These are phyloP conservation scores for Tylopilus sp. DNA, from an alignment of 1,284 basidiomycete species.

Conservation along the genomic window DNA sequence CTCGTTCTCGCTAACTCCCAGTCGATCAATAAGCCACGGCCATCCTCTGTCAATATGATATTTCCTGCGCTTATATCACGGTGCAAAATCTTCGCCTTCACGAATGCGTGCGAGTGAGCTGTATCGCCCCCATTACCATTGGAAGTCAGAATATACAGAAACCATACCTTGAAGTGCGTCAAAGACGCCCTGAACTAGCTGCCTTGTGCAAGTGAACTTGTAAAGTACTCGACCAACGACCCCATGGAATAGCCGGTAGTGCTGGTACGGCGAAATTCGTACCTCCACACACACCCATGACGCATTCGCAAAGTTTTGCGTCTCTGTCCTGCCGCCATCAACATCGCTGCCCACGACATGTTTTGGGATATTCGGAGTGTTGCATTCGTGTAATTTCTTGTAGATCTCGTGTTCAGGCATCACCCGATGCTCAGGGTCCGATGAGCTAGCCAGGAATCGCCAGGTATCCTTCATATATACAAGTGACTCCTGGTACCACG, in stretches of 20 bases:
- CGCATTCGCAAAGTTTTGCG: neutral
- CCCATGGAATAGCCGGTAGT: constrained; percentile 11
- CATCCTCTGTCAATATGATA: neutral
- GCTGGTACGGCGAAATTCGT: constrained; percentile 2
- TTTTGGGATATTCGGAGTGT: too few species aligned
- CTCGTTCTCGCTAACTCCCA: neutral
- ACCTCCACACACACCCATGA: constrained; percentile 2
- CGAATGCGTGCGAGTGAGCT: too few species aligned
- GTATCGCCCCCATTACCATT: too few species aligned
- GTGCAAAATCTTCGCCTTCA: too few species aligned
- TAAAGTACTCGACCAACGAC: too few species aligned
- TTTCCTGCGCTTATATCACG: neutral
- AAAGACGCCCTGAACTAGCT: too few species aligned
- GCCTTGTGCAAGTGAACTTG: too few species aligned
- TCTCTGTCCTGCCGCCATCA: neutral
- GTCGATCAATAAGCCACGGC: neutral
- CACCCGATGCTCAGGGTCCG: neutral
- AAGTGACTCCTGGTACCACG: too few species aligned
- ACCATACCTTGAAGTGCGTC: too few species aligned
- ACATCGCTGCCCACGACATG: neutral
- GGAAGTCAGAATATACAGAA: too few species aligned
- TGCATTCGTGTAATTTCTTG: too few species aligned
- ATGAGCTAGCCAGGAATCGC: neutral
- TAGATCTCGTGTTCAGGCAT: constrained; percentile 2
- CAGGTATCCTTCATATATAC: neutral